Evolutionary conservation across 2,329 filamentous ascomycete species (phyloP), one percentile per base, ranked within the genome.

Genomic region (Ophiostoma fasciatum): DNA sequence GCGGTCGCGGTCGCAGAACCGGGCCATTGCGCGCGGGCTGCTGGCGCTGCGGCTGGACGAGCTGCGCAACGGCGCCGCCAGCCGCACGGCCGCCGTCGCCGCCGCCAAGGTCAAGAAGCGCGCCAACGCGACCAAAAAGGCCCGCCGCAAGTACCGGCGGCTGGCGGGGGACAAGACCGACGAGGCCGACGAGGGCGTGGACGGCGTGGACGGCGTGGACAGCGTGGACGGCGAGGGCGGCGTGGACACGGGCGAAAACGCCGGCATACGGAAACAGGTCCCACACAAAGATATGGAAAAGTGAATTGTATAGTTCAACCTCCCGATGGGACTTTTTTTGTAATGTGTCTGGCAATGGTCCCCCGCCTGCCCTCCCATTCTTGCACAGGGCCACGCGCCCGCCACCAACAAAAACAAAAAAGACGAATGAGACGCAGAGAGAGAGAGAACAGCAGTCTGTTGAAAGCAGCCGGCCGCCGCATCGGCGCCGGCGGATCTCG

Each of bases 1-100:
- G 8, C 77, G 90, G 32, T 92, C 82, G 2, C 74, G 84, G 14
- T 71, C 71, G 39, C 82, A 93, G 58, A 98, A 98, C 55, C 74
- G 87, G 44, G 87, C 81, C 55, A 78, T 83, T 43, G 90, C 90
- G 11, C 71, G 87, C 28, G 66, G 75, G 45, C 62, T 93, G 28
- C 66, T 94, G 21, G 82, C 81, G 18, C 75, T 82, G 47, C 74
- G 70, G 48, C 61, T 78, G 22, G 90, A 98, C 55, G 67, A 80
- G 46, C 48, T 79, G 25, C 63, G 72, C 46, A 78, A 83, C 46
- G 88, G 88, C 2, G 68, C 74, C 17, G 60, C 75, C 44, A 82
- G 76, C 49, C 63, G 83, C 19, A 66, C 67, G 10, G 70, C 69
- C 28, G 59, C 84, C 22, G 76, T 83, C 35, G 71, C 64, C 4